Evolutionary conservation across 192 early-diverging fungal genomes (phyloP).

Genomic region (Phycomyces nitens): DNA sequence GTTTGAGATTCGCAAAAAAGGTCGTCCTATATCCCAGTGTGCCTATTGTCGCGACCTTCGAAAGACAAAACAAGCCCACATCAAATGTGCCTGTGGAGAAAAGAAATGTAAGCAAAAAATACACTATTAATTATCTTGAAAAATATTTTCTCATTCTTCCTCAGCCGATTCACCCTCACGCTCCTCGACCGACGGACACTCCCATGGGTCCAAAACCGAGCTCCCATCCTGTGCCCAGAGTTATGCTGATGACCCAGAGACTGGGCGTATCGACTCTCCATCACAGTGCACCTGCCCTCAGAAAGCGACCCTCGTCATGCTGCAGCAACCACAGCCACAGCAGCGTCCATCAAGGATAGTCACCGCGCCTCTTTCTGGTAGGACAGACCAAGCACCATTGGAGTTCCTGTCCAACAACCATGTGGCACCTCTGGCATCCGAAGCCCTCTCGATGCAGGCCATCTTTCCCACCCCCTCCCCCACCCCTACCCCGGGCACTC

Average conservation of each 20-base stretch:
- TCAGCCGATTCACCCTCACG: background rate
- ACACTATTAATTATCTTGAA: too few relatives aligned
- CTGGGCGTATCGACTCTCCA: background rate
- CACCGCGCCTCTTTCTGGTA: background rate
- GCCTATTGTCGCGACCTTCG: slow-evolving; percentile 60
- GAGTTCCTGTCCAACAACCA: background rate
- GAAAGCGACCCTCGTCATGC: background rate
- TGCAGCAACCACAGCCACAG: background rate
- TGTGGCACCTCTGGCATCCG: too few relatives aligned
- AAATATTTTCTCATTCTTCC: background rate
- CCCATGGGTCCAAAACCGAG: background rate
- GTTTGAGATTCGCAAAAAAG: slow-evolving; percentile 62
- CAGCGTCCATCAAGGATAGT: background rate
- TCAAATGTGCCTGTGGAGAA: slow-evolving; percentile 56
- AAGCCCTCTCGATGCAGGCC: too few relatives aligned
- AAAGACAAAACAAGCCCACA: slow-evolving; percentile 60
- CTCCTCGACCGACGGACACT: background rate
- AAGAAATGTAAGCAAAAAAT: slow-evolving; percentile 12
- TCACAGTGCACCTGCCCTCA: background rate
- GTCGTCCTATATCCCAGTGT: slow-evolving; percentile 68
- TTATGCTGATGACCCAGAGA: too few relatives aligned
- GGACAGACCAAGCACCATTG: background rate
- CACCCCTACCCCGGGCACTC: background rate
- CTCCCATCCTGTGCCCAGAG: too few relatives aligned
- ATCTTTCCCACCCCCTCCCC: background rate